Evolutionary conservation across 2,329 filamentous ascomycete genomes (phyloP), one percentile per base, ranked within the genome.

Genomic region (Lachnellula suecica): DNA sequence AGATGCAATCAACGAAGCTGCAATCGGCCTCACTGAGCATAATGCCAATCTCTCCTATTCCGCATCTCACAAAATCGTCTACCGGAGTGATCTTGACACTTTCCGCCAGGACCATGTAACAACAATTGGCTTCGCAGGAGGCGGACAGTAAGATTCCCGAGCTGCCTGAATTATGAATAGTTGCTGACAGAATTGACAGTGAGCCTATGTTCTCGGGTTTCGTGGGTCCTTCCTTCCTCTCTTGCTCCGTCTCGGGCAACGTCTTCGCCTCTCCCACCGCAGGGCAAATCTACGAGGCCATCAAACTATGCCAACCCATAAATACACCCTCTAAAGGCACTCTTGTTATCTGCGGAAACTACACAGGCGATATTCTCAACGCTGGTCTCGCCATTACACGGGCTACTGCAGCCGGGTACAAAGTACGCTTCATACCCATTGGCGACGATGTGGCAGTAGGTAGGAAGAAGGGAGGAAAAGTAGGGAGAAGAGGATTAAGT

Each of bases 401-500:
- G 40, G 71, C 71, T 15, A 58, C 48, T 8, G 61, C 57, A 11
- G 54, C 55, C 15, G 60, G 60, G 7, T 59, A 60, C 19, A 62
- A 61, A 49, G 57, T 64, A 15, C 31, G 53, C 15, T 59, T 62
- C 46, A 53, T 62, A 24, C 54, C 58, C 4, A 51, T 63, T 22
- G 60, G 60, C 0, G 73, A 75, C 47, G 73, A 75, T 64, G 72
- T 74, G 11, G 70, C 74, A 2, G 54, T 79, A 31, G 75, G 75
- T 2, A 68, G 75, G 50, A 70, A 73, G 56, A 74, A 78, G 66
- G 75, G 74, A 10, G 71, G 70, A 20, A 76, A 75, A 52, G 69
- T 77, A 7, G 76, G 76, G 9, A 62, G 76, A 53, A 69, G 77
- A 68, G 77, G 76, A 2, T 58, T 79, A 24, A 76, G 76, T 40